A percentile compares a stretch with the other conserved stretches of the same genome.
Conservation (phyloP, 257 asterid species). For the Voacanga thouarsii region DNA sequence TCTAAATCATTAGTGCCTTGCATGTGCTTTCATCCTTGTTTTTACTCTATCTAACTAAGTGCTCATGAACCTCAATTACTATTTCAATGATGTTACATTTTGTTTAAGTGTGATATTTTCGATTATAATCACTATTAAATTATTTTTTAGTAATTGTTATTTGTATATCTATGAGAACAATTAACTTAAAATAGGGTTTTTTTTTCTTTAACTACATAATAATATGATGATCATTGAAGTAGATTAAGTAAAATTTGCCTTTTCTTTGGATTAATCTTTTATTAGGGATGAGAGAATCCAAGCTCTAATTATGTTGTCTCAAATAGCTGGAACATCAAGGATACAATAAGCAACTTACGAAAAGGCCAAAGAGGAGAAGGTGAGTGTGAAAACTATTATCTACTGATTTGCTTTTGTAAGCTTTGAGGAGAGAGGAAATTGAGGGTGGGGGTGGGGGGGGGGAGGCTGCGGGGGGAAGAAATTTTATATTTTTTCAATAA, state of each 20-base stretch:
- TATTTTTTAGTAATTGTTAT: too few species aligned
- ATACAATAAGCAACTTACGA: neutral
- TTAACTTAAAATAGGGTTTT: neutral
- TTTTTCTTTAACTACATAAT: neutral
- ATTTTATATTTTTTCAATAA: too few species aligned
- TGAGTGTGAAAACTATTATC: too few species aligned
- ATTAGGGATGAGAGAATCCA: neutral
- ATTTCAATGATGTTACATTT: too few species aligned
- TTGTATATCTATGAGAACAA: neutral
- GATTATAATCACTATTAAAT: too few species aligned
- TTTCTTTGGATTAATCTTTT: neutral
- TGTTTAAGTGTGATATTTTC: too few species aligned
- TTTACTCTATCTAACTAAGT: too few species aligned
- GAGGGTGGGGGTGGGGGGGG: too few species aligned
- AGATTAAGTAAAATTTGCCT: neutral
- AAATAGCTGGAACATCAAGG: neutral
- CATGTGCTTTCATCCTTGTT: conserved; percentile 27
- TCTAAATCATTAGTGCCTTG: conserved; percentile 32
- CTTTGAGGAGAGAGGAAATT: neutral
- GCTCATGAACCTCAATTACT: too few species aligned
- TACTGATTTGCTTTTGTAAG: too few species aligned
- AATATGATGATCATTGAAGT: neutral
- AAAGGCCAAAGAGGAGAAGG: neutral
- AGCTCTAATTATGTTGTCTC: neutral
- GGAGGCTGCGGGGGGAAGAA: too few species aligned